Evolutionary conservation across 2,329 filamentous ascomycete genomes (phyloP), one percentile per base, ranked within the genome.

Genomic region (Hymenoscyphus infarciens): DNA sequence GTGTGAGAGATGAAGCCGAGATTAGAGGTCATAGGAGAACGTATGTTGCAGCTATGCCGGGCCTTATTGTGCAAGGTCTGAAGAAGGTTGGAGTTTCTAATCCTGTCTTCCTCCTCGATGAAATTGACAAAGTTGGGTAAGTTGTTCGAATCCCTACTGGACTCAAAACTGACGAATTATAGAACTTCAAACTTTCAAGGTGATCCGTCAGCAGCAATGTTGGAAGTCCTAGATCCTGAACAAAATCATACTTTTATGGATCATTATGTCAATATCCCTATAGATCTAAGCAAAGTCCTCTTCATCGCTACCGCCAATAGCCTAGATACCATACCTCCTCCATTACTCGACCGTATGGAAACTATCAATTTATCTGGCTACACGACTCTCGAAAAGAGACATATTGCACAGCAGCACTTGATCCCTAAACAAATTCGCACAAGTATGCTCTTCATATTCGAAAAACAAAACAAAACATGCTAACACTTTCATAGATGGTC

Each of bases 31-130:
- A 99, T 76, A 85, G 95, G 61, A 84, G 95, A 69, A 99, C 95
- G 0, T 99, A 99, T 73, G 95, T 99, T 63, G 95, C 95, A 25
- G 95, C 95, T n/a, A 97, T 99, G 94, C 95, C 95, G 10, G 95
- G 95, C 60, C 81, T 98, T 61, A 90, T 99, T 63, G 93, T 98
- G 33, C 93, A 92, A 74, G 95, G 94, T 0, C 75, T 99, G 61
- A 93, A 95, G 78, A 99, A 98, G 79, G 94, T 96, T 35, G 94
- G 93, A 56, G 94, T 98, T 22, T 87, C 92, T 2, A 99, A 99
- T 73, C 95, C 95, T 0, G 94, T 99, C 62, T 91, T 99, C 78
- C 79, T 99, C 55, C 86, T 99, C 13, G 95, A 99, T 73, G 95
- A 99, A 79, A 97, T 99, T 69, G 95, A 99, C 81, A 99, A 99